Percentiles rank a stretch among this genome's conserved stretches.
These are phyloP conservation scores for Jackrogersella multiformis DNA, from an alignment of 495 filamentous ascomycete genomes.

Conservation along the genomic window DNA sequence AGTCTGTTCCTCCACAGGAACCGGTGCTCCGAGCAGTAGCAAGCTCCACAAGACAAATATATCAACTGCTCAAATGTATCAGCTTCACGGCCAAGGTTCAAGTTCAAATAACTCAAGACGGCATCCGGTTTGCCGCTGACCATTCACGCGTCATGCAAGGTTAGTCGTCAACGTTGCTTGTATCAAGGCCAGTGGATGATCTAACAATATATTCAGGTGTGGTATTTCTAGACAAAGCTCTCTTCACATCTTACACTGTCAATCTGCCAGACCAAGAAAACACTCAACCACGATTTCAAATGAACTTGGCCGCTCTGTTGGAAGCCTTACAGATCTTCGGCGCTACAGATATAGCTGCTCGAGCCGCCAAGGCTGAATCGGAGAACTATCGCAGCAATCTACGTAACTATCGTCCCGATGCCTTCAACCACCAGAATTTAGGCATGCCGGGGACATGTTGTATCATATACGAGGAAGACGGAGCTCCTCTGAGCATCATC, in stretches of 20 bases:
- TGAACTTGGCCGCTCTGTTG: constrained; percentile 85
- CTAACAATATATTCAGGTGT: constrained; percentile 62
- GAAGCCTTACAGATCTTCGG: constrained; percentile 96
- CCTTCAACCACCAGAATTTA: constrained; percentile 78
- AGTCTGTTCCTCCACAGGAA: constrained; percentile 33
- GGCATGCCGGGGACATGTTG: constrained; percentile 85
- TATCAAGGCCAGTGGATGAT: not conserved
- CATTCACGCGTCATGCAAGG: constrained; percentile 87
- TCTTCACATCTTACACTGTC: constrained; percentile 84
- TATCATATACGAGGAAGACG: constrained; percentile 74
- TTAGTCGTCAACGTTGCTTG: constrained; percentile 40
- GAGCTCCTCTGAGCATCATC: constrained; percentile 79
- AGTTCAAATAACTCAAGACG: constrained; percentile 82
- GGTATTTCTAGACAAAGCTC: constrained; percentile 81
- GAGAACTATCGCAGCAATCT: constrained; percentile 63
- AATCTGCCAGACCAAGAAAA: constrained; percentile 52
- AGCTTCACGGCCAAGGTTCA: constrained; percentile 82
- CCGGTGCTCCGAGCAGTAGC: constrained; percentile 85
- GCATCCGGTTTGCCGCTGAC: constrained; percentile 86
- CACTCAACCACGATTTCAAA: constrained; percentile 69
- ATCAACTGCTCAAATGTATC: constrained; percentile 88
- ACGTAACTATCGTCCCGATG: constrained; percentile 66
- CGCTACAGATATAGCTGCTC: constrained; percentile 69
- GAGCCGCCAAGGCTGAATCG: constrained; percentile 61
- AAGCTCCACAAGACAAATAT: constrained; percentile 85